These are phyloP conservation scores for Chimonanthus salicifolius DNA, from an alignment of 164 flowering plant genomes.

Conservation along the genomic window DNA sequence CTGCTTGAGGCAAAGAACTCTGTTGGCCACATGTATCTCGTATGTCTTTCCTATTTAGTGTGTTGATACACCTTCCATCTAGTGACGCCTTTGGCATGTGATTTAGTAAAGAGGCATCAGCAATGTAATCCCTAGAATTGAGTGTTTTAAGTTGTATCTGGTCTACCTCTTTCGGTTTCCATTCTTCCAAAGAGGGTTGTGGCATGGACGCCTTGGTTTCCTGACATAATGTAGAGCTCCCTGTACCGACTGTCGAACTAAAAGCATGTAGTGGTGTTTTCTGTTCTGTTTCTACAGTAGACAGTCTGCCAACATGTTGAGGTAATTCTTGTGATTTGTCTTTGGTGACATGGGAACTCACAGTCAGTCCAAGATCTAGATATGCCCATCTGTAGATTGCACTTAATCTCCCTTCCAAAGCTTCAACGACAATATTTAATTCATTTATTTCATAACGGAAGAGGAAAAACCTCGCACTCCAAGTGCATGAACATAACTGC, in stretches of 20 bases:
- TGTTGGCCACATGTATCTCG: background rate
- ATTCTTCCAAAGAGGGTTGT: slow-evolving; percentile 4
- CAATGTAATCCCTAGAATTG: slow-evolving; percentile 1
- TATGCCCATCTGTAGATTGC: slow-evolving; percentile 78
- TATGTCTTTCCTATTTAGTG: slow-evolving; percentile 4
- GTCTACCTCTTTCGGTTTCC: slow-evolving; percentile 12
- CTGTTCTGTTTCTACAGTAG: slow-evolving; percentile 6
- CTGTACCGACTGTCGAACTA: slow-evolving; percentile 3
- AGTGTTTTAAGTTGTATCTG: background rate
- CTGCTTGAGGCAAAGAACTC: slow-evolving; percentile 11
- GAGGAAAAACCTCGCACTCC: slow-evolving; percentile 45
- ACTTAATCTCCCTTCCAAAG: slow-evolving; percentile 71
- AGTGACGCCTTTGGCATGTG: background rate
- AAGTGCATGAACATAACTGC: slow-evolving; percentile 63
- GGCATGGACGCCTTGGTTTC: slow-evolving; percentile 3
- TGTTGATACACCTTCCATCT: background rate
- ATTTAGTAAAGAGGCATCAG: background rate
- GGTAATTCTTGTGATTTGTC: slow-evolving; percentile 22
- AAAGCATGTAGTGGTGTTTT: slow-evolving; percentile 4
- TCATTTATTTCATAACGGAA: slow-evolving; percentile 59
- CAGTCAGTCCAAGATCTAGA: slow-evolving; percentile 49
- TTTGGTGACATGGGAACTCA: slow-evolving; percentile 39
- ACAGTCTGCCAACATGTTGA: background rate
- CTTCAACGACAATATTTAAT: slow-evolving; percentile 51
- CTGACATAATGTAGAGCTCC: background rate